Evolutionary conservation across 192 early-diverging fungal genomes (phyloP).

Genomic region (Backusella westeae): DNA sequence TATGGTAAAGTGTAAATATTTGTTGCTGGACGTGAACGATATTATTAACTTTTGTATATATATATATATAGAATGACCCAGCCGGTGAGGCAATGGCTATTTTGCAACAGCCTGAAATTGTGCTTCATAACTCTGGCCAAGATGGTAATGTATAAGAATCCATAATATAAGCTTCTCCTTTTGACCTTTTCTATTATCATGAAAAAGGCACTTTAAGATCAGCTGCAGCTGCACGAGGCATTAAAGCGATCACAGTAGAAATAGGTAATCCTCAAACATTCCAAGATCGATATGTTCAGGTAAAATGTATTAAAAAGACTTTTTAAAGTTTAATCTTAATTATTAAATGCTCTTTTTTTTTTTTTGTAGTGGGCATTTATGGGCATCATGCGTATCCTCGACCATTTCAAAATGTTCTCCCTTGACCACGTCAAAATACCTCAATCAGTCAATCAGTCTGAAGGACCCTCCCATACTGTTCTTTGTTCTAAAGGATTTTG

Average conservation of each 20-base stretch:
- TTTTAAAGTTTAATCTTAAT: background rate
- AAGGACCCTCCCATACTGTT: constrained; percentile 12
- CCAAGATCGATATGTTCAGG: constrained; percentile 79
- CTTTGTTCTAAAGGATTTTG: constrained; percentile 33
- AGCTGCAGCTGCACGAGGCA: constrained; percentile 69
- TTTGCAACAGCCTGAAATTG: constrained; percentile 82
- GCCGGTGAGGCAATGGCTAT: constrained; percentile 69
- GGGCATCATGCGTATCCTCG: constrained; percentile 62
- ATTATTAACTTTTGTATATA: background rate
- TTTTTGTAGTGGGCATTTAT: constrained; percentile 51
- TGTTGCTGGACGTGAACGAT: too few species aligned
- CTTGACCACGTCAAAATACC: constrained; percentile 17
- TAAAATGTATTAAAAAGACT: constrained; percentile 14
- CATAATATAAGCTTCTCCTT: background rate
- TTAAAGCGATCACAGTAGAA: constrained; percentile 90
- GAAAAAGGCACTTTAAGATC: constrained; percentile 74
- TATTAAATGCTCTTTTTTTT: background rate
- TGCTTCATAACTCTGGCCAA: constrained; percentile 64
- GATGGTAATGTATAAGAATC: constrained; percentile 44
- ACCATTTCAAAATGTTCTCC: constrained; percentile 58
- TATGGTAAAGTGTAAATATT: constrained; percentile 42
- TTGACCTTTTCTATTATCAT: background rate
- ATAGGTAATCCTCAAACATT: constrained; percentile 88
- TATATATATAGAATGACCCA: constrained; percentile 51
- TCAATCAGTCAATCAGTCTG: background rate